A percentile compares a stretch with the other conserved stretches of the same genome.
Conservation (phyloP, 768 basidiomycete species). For the Rubroboletus satanas region DNA sequence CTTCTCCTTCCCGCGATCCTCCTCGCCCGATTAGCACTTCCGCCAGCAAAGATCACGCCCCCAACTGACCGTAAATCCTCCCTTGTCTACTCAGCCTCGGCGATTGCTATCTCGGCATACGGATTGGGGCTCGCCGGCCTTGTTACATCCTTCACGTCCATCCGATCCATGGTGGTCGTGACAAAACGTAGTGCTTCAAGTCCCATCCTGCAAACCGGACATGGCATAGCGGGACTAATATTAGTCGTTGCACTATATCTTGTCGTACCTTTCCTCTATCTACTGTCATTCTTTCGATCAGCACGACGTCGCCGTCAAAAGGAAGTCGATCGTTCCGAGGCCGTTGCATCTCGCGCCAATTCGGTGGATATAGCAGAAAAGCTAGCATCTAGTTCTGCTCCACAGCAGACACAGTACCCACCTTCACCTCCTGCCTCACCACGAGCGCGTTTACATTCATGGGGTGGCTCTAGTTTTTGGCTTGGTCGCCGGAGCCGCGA, state of each 20-base stretch:
- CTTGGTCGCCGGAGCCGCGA: constrained; percentile 34
- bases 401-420: constrained; percentile 30
- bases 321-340: constrained; percentile 24
- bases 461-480: constrained; percentile 38
- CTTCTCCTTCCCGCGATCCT: constrained; percentile 42
- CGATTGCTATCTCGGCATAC: constrained; percentile 47
- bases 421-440: constrained; percentile 32
- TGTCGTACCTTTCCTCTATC: constrained; percentile 41
- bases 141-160: constrained; percentile 58
- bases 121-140: constrained; percentile 62
- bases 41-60: constrained; percentile 28
- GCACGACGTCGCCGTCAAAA: constrained; percentile 14
- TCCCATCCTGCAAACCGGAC: constrained; percentile 49
- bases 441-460: constrained; percentile 34
- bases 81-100: constrained; percentile 35
- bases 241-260: constrained; percentile 62
- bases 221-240: constrained; percentile 61
- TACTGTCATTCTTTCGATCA: constrained; percentile 28
- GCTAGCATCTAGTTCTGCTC: constrained; percentile 28
- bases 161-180: constrained; percentile 28
- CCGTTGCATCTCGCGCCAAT: constrained; percentile 30
- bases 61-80: constrained; percentile 21
- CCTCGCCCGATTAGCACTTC: constrained; percentile 39
- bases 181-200: constrained; percentile 33
- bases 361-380: constrained; percentile 43